These are phyloP conservation scores for Cystofilobasidium macerans DNA, from an alignment of 768 basidiomycete genomes.

Conservation along the genomic window DNA sequence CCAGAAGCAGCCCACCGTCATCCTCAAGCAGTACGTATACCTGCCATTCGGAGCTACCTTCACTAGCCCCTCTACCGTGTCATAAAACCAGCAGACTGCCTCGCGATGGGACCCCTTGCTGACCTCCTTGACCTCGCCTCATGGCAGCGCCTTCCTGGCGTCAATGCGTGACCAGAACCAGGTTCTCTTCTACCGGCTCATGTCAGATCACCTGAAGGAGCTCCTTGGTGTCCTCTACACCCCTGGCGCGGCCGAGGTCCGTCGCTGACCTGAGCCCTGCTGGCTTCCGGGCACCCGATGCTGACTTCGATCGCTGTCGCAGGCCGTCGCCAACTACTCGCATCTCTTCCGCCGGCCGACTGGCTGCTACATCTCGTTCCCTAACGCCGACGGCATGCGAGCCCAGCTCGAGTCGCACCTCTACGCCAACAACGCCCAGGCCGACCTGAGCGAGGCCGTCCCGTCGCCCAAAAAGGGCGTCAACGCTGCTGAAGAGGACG, in stretches of 20 bases:
- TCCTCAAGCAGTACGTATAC: slow-evolving; percentile 25
- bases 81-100: no score
- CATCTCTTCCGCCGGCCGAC: slow-evolving; percentile 64
- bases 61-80: no score
- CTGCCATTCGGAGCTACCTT: no score
- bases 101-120: no score
- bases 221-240: slow-evolving; percentile 57
- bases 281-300: slow-evolving; percentile 2
- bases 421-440: slow-evolving; percentile 26
- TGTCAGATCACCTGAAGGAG: slow-evolving; percentile 52
- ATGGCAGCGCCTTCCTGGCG: slow-evolving; percentile 27
- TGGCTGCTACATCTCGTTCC: slow-evolving; percentile 46
- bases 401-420: slow-evolving; percentile 26
- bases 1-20: slow-evolving; percentile 31
- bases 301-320: slow-evolving; percentile 8
- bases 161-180: slow-evolving; percentile 61
- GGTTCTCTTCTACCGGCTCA: slow-evolving; percentile 63
- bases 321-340: slow-evolving; percentile 54
- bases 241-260: slow-evolving; percentile 53
- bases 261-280: slow-evolving; percentile 26
- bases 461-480: neutral
- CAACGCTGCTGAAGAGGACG: slow-evolving; percentile 2
- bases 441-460: slow-evolving; percentile 24
- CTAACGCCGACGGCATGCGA: slow-evolving; percentile 25
- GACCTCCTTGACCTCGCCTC: no score